These are phyloP conservation scores for Emericellopsis cladophorae DNA, from an alignment of 2,329 filamentous ascomycete species.

Conservation along the genomic window DNA sequence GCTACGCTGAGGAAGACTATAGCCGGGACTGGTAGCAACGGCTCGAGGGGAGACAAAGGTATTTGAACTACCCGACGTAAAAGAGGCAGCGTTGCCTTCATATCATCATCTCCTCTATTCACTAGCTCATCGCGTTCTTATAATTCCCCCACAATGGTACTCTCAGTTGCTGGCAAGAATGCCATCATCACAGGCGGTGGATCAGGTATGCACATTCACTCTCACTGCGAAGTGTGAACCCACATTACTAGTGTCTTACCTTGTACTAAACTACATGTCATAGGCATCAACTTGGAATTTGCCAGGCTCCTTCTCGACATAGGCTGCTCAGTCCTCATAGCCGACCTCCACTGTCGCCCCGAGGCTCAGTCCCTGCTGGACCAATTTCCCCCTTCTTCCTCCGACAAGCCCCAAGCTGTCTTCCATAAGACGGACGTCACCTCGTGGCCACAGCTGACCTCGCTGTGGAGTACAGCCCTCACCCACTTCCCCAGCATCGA, in stretches of 20 bases:
- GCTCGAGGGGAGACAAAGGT: too few species aligned
- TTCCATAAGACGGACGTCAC: slow-evolving; percentile 23
- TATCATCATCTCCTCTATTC: background rate
- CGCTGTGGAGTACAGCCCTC: slow-evolving; percentile 15
- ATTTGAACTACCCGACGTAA: too few species aligned
- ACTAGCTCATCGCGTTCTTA: background rate
- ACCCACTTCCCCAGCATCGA: slow-evolving; percentile 16
- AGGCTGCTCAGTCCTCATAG: slow-evolving; percentile 23
- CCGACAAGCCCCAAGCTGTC: slow-evolving; percentile 9
- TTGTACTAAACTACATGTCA: background rate
- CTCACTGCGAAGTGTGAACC: background rate
- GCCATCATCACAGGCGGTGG: slow-evolving; percentile 19
- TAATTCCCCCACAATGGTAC: slow-evolving; percentile 4
- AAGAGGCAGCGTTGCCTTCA: too few species aligned
- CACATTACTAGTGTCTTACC: background rate
- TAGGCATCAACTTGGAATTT: slow-evolving; percentile 24
- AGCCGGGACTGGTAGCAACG: too few species aligned
- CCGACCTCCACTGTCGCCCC: slow-evolving; percentile 18
- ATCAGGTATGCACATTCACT: slow-evolving; percentile 6
- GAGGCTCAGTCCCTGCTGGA: slow-evolving; percentile 19
- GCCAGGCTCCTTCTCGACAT: slow-evolving; percentile 16
- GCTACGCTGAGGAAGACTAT: too few species aligned
- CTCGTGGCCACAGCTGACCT: slow-evolving; percentile 20
- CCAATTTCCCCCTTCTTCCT: slow-evolving; percentile 8
- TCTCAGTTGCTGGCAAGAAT: slow-evolving; percentile 13